Conservation (phyloP, 2,329 filamentous ascomycete species). For the Emmonsiellopsis sp. region DNA sequence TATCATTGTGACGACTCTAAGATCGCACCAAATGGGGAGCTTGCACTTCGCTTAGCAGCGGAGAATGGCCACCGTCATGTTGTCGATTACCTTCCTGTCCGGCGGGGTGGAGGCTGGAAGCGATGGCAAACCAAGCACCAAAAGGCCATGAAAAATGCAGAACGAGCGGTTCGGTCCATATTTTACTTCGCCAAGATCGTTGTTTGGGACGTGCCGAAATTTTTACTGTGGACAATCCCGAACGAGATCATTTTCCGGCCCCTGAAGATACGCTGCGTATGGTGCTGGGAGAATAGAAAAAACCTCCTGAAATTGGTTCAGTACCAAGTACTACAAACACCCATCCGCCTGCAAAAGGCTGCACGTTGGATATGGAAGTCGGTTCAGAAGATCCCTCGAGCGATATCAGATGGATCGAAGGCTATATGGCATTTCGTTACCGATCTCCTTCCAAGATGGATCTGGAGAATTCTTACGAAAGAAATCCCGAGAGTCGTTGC, state of each 20-base stretch:
- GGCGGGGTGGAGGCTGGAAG: slow-evolving; percentile 1
- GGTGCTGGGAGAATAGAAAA: slow-evolving; percentile 2
- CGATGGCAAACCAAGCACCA: background rate
- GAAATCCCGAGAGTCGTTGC: background rate
- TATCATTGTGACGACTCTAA: slow-evolving; percentile 2
- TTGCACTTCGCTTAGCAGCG: slow-evolving; percentile 2
- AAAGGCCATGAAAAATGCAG: background rate
- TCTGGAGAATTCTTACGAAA: background rate
- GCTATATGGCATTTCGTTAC: background rate
- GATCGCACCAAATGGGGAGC: slow-evolving; percentile 2
- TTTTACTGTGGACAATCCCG: background rate
- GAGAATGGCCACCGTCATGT: slow-evolving; percentile 2
- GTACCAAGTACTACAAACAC: background rate
- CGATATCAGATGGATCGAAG: background rate
- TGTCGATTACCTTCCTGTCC: slow-evolving; percentile 1
- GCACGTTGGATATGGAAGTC: background rate
- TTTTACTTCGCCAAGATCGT: background rate
- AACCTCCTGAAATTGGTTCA: background rate
- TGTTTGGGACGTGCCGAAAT: background rate
- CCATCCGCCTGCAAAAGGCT: background rate
- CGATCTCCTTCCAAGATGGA: background rate
- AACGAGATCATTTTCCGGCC: background rate
- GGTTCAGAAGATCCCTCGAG: background rate
- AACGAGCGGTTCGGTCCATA: background rate
- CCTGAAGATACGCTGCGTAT: background rate